Evolutionary conservation across 2,329 filamentous ascomycete species (phyloP), one percentile per base, ranked within the genome.

Genomic region (Coniochaeta pulveracea): DNA sequence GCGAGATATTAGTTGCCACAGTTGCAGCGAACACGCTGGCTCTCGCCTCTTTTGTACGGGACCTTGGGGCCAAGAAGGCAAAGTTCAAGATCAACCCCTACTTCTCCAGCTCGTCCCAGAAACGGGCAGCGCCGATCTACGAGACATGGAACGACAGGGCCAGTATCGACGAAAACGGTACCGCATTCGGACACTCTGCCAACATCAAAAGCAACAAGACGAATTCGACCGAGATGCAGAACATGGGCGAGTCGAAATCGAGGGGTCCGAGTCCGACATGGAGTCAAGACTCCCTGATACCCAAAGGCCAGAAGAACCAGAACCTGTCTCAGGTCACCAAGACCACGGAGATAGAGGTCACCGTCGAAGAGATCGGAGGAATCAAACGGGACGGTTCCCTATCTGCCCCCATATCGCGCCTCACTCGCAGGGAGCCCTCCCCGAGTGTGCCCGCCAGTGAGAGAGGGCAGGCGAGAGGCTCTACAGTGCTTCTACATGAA

Each of bases 11-110:
- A 2, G 86, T 88, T 30, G 86, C 89, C 3, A 84, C 88, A 0
- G 76, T 78, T 0, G 81, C 91, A 1, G 84, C 88, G 7, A 98
- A 96, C 50, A 79, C 81, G 3, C 68, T 96, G 16, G 82, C 94
- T 1, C 72, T 98, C 3, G 89, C 89, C 10, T 93, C 86, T 0
- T 96, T 96, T 51, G 76, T 96, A 19, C 73, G 89, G 12, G 89
- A 95, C 51, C 76, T 84, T 36, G 91, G 91, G 10, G 63, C 85
- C 29, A 96, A 96, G 65, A 94, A 93, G 57, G 69, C 71, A 35
- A 91, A 84, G 52, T 95, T 84, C 57, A 78, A 78, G 34, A 68
- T 72, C 36, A 64, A 65, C n/a, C 73, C 75, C 3, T 59, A 9
- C 14, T 14, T 12, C 8, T 35, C 22, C 2, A 19, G 28, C 4